Evolutionary conservation across 305 asterid genomes (phyloP).

Genomic region (Caryopteris hybrid): DNA sequence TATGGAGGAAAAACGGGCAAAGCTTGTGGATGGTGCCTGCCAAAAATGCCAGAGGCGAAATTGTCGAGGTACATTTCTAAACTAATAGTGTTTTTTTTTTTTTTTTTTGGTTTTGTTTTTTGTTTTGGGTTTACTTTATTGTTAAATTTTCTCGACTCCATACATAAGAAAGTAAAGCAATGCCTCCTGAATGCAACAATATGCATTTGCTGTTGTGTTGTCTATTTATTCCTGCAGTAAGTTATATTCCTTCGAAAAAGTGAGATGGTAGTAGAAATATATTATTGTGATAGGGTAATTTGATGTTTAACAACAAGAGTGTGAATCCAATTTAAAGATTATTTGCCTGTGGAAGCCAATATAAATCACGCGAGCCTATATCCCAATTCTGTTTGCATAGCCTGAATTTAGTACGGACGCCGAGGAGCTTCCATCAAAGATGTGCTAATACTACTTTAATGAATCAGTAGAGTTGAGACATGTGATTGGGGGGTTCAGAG

Average conservation of each 20-base stretch:
- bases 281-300: not conserved
- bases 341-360: not conserved
- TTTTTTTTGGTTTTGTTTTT: no score
- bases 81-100: not conserved
- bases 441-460: constrained; percentile 1
- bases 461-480: constrained; percentile 9
- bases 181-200: not conserved
- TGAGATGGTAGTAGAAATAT: constrained; percentile 1
- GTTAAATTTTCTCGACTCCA: no score
- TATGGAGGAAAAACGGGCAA: constrained; percentile 87
- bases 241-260: not conserved
- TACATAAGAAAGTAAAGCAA: not conserved
- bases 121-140: no score
- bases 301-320: not conserved
- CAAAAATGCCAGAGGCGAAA: constrained; percentile 57
- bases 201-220: not conserved
- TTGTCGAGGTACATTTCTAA: constrained; percentile 62
- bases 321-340: not conserved
- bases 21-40: constrained; percentile 86
- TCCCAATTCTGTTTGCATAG: not conserved
- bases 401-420: not conserved
- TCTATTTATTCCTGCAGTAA: not conserved
- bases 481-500: no score
- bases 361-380: not conserved
- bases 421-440: constrained; percentile 1